Conservation (phyloP, 1,139 yeast genomes). For the Nakaseomyces kungkrabaensis region DNA sequence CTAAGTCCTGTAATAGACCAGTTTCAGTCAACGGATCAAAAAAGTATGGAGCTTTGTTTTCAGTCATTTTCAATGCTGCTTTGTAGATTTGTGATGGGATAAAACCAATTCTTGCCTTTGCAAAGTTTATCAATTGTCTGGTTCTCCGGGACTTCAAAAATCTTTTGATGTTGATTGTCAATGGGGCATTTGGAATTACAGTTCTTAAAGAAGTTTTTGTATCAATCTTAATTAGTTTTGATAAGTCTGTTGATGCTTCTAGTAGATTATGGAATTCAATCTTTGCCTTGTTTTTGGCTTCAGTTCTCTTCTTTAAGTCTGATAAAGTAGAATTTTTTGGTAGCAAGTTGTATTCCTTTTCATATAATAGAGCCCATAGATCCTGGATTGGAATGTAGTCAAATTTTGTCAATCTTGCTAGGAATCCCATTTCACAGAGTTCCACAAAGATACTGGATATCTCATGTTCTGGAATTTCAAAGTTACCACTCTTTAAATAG, state of each 20-base stretch:
- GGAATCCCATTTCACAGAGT: slow-evolving; percentile 38
- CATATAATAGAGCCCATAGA: slow-evolving; percentile 46
- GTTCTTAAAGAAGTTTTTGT: slow-evolving; percentile 29
- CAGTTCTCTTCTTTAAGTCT: slow-evolving; percentile 55
- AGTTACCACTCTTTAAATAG: slow-evolving; percentile 37
- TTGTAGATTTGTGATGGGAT: slow-evolving; percentile 58
- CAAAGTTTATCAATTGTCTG: slow-evolving; percentile 51
- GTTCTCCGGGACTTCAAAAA: slow-evolving; percentile 61
- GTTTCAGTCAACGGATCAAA: slow-evolving; percentile 30
- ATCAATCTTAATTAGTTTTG: slow-evolving; percentile 32
- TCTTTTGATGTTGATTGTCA: slow-evolving; percentile 57
- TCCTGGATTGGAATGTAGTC: slow-evolving; percentile 42
- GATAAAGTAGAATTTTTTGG: slow-evolving; percentile 45
- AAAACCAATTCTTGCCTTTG: slow-evolving; percentile 60
- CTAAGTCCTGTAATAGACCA: slow-evolving; percentile 32
- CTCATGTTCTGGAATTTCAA: slow-evolving; percentile 15
- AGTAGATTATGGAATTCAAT: slow-evolving; percentile 22
- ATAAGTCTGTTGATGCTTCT: slow-evolving; percentile 28
- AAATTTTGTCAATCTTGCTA: slow-evolving; percentile 38
- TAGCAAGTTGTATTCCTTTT: slow-evolving; percentile 40
- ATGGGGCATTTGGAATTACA: slow-evolving; percentile 41
- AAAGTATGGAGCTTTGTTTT: slow-evolving; percentile 42
- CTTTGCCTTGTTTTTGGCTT: slow-evolving; percentile 56
- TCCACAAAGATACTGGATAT: slow-evolving; percentile 20
- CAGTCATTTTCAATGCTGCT: slow-evolving; percentile 48